Conservation (phyloP, 768 basidiomycete genomes). For the Mycena galericulata region DNA sequence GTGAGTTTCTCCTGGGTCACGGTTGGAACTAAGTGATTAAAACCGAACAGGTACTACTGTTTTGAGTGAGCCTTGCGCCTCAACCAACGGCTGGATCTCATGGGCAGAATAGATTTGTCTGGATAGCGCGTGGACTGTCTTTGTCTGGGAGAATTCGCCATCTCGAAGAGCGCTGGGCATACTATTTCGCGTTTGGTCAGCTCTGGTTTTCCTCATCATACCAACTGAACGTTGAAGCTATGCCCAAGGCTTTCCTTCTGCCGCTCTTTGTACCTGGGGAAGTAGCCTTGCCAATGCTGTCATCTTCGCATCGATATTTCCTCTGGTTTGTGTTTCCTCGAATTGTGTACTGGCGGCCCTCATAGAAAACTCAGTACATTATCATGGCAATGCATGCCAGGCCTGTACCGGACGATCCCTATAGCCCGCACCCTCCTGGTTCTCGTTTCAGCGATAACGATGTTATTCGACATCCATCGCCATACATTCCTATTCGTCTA, state of each 20-base stretch:
- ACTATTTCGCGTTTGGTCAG: conserved; percentile 85
- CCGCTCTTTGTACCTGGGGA: conserved; percentile 79
- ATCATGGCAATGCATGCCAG: conserved; percentile 86
- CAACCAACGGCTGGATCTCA: conserved; percentile 23
- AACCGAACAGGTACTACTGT: conserved; percentile 78
- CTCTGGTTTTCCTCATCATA: neutral
- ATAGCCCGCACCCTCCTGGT: conserved; percentile 61
- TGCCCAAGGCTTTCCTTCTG: conserved; percentile 72
- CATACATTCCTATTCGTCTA: conserved; percentile 83
- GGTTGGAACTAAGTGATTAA: conserved; percentile 6
- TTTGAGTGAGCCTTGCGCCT: conserved; percentile 72
- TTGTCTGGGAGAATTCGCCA: conserved; percentile 76
- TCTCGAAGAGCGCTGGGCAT: conserved; percentile 91
- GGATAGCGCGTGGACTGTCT: conserved; percentile 80
- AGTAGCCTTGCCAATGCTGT: conserved; percentile 84
- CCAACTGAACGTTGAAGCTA: conserved; percentile 15
- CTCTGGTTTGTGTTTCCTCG: conserved; percentile 60
- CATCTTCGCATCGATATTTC: conserved; percentile 85
- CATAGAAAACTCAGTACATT: conserved; percentile 68
- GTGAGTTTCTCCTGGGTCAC: no score
- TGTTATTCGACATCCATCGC: conserved; percentile 73
- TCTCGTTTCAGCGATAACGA: conserved; percentile 44
- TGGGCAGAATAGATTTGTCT: conserved; percentile 68
- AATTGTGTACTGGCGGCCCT: neutral
- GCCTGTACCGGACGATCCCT: conserved; percentile 83